Conservation (phyloP, 371 early-diverging fungal species). For the Mucor circinelloides region DNA sequence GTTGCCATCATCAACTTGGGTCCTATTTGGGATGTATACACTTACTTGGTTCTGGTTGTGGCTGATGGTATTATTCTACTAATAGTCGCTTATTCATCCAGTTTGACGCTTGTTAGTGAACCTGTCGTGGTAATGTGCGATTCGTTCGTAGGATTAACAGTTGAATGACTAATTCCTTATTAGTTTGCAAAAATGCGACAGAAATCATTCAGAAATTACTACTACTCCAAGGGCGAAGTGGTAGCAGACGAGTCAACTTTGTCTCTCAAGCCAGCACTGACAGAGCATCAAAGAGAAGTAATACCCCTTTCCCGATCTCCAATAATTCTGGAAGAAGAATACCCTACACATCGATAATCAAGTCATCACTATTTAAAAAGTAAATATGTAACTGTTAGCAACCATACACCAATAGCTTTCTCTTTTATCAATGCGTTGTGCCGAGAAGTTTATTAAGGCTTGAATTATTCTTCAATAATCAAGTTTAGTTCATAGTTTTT, state of each 20-base stretch:
- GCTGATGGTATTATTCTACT: constrained; percentile 7
- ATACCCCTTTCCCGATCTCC: constrained; percentile 11
- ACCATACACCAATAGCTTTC: no score
- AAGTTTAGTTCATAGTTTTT: no score
- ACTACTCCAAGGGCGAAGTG: neutral
- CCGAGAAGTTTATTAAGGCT: no score
- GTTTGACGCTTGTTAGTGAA: neutral
- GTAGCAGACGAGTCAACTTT: neutral
- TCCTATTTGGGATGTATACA: constrained; percentile 9
- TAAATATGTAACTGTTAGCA: no score
- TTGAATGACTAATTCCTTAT: neutral
- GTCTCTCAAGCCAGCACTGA: neutral
- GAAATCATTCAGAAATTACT: neutral
- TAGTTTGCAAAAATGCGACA: neutral
- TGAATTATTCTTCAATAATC: no score
- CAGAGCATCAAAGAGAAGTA: neutral
- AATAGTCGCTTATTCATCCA: neutral
- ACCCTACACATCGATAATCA: neutral
- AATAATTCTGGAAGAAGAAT: neutral
- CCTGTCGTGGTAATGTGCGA: neutral
- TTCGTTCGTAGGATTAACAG: neutral
- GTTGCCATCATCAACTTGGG: neutral
- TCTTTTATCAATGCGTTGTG: no score
- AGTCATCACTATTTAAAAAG: no score
- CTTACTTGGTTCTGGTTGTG: constrained; percentile 7